phyloP scores from a whole-genome alignment of 257 asterid genomes.

The Salvia rosmarinus region DNA sequence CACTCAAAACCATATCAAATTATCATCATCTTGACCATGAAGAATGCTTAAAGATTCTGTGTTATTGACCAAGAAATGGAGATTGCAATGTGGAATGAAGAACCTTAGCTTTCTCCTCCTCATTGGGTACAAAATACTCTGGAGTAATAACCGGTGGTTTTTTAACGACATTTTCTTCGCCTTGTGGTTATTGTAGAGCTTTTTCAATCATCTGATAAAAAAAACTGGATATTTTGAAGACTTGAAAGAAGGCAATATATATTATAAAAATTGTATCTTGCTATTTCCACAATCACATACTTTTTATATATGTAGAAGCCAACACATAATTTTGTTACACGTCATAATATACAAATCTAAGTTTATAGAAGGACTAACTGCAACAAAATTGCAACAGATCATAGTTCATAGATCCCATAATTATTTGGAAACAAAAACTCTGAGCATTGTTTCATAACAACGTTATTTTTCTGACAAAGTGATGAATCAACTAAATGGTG shows the following conservation, averaged over 20 bases:
- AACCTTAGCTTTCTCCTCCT: conserved; percentile 57
- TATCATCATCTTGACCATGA: not conserved
- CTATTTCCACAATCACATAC: too few relatives aligned
- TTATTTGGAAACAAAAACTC: not conserved
- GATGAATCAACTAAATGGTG: not conserved
- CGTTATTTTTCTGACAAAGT: not conserved
- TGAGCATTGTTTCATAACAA: too few relatives aligned
- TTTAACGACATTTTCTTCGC: conserved; percentile 45
- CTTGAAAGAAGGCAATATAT: too few relatives aligned
- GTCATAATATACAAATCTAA: too few relatives aligned
- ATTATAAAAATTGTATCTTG: too few relatives aligned
- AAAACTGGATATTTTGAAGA: conserved; percentile 6
- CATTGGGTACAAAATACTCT: conserved; percentile 34
- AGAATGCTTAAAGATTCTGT: not conserved
- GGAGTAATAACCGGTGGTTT: conserved; percentile 29
- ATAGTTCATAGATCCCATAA: too few relatives aligned
- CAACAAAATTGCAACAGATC: too few relatives aligned
- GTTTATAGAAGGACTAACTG: too few relatives aligned
- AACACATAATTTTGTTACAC: too few relatives aligned
- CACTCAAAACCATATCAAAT: too few relatives aligned
- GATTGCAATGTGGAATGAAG: not conserved
- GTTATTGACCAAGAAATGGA: too few relatives aligned
- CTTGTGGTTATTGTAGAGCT: conserved; percentile 21
- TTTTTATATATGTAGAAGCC: too few relatives aligned
- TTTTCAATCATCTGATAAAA: conserved; percentile 25